These are phyloP conservation scores for Entonaema liquescens DNA, from an alignment of 495 filamentous ascomycete species.

Conservation along the genomic window DNA sequence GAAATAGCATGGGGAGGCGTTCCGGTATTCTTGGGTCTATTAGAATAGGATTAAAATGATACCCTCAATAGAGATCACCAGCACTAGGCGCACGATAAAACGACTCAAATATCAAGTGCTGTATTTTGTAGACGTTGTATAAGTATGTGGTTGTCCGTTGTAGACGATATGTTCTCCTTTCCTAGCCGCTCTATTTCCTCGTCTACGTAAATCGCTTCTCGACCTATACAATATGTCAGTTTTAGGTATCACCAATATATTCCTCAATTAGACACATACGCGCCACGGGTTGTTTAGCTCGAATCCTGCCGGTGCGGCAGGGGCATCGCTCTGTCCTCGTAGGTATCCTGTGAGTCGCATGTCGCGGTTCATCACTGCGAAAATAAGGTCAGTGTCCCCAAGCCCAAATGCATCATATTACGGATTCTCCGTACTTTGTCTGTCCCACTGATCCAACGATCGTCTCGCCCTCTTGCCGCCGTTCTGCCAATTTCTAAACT, in stretches of 20 bases:
- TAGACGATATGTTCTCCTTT: conserved; percentile 12
- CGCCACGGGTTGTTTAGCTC: conserved; percentile 97
- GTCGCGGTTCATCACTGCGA: conserved; percentile 95
- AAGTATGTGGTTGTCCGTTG: conserved; percentile 16
- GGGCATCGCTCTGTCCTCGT: conserved; percentile 86
- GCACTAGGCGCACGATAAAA: conserved; percentile 5
- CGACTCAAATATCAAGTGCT: conserved; percentile 24
- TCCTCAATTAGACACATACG: conserved; percentile 46
- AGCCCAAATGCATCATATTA: not conserved
- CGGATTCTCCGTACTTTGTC: conserved; percentile 72
- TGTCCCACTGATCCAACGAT: conserved; percentile 92
- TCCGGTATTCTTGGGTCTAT: conserved; percentile 12
- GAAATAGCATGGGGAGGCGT: conserved; percentile 29
- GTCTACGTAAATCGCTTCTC: conserved; percentile 60
- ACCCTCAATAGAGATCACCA: conserved; percentile 31
- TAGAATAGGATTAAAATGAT: conserved; percentile 39
- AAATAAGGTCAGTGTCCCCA: conserved; percentile 47
- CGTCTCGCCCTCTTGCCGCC: conserved; percentile 86
- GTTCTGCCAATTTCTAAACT: conserved; percentile 80
- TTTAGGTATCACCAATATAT: conserved; percentile 13
- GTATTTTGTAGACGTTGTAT: conserved; percentile 37
- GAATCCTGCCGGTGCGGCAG: conserved; percentile 83
- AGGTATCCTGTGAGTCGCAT: conserved; percentile 83
- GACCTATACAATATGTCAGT: conserved; percentile 49
- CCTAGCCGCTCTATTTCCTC: not conserved